Base-by-base conservation (phyloP, 2,329 filamentous ascomycete species). In the Cordyceps cicadae region DNA sequence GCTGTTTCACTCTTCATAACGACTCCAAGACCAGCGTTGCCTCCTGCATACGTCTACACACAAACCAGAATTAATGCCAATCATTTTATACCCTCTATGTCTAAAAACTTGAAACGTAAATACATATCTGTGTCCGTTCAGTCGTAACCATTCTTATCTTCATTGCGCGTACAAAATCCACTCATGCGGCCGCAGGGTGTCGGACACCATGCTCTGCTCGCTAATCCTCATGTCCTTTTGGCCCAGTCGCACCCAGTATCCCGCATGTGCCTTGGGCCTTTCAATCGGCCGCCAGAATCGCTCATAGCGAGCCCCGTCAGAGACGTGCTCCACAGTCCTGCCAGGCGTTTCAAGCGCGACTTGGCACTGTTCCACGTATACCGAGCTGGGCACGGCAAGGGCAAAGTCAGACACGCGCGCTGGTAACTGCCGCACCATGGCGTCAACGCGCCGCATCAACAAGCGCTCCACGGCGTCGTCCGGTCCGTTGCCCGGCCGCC, bases 231-330 rank as follows among this genome's bases (percentile, higher is more conserved):
- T 57, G 34, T 69, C 64, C 14, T 59, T 65, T 17, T 67, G 62
- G 1, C 69, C 68, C 14, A 69, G n/a, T 9, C 63, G 66, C 7
- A 70, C 56, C 67, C 69, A 70, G 34, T 70, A 70, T 5, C 69
- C 69, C 1, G 48, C 53, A 14, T 63, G 58, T 4, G 63, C 61
- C n/a, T 32, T 11, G 9, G 61, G 61, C 21, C 48, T 61, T 1
- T 51, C 21, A 24, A 69, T 32, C 14, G 59, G 60, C 19, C 67
- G 60, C 67, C 67, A 70, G 52, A 65, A 62, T 24, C 68, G 54
- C 37, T 70, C 68, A 9, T 56, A 39, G 12, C 63, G 60, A 5
- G 61, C 60, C 2, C 61, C 57, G 34, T 53, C 29, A 9, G 60
- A 63, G 26, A 58, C 62, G 32, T 67, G 64, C 39, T 67, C 64